These are phyloP conservation scores for Trichoderma lentiforme DNA, from an alignment of 2,329 filamentous ascomycete genomes.

Conservation along the genomic window DNA sequence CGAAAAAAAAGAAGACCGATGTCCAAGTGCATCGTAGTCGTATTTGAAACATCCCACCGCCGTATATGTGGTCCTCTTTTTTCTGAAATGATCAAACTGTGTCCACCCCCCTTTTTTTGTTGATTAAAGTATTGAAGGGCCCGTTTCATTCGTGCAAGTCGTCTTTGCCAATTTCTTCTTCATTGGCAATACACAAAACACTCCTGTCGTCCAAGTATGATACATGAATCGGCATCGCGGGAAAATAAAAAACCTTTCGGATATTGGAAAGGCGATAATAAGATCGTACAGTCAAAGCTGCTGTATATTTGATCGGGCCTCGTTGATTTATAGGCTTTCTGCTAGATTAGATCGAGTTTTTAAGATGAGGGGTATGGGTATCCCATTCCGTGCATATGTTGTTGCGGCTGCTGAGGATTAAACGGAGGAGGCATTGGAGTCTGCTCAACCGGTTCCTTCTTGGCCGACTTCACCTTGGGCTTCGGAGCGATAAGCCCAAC, in stretches of 20 bases:
- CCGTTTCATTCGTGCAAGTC: background rate
- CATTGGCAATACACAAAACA: background rate
- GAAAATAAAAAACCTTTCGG: background rate
- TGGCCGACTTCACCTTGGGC: constrained; percentile 35
- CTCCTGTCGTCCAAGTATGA: constrained; percentile 6
- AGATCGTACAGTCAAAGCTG: background rate
- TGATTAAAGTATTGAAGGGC: background rate
- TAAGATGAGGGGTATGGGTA: constrained; percentile 26
- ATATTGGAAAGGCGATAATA: background rate
- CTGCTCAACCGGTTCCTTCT: constrained; percentile 32
- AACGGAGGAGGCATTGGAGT: constrained; percentile 20
- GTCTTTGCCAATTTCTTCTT: background rate
- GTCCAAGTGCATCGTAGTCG: background rate
- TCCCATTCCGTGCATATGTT: constrained; percentile 30
- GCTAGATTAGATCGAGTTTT: background rate
- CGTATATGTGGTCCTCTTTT: background rate
- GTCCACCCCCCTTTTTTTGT: background rate
- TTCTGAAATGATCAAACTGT: background rate
- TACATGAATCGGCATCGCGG: constrained; percentile 4
- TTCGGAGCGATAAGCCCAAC: constrained; percentile 38
- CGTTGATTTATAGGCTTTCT: background rate
- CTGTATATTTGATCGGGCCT: background rate
- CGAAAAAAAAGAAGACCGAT: background rate
- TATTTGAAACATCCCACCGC: constrained; percentile 13
- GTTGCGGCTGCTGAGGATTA: constrained; percentile 25